phyloP scores from a whole-genome alignment of 257 asterid genomes.

The Penstemon davidsonii region DNA sequence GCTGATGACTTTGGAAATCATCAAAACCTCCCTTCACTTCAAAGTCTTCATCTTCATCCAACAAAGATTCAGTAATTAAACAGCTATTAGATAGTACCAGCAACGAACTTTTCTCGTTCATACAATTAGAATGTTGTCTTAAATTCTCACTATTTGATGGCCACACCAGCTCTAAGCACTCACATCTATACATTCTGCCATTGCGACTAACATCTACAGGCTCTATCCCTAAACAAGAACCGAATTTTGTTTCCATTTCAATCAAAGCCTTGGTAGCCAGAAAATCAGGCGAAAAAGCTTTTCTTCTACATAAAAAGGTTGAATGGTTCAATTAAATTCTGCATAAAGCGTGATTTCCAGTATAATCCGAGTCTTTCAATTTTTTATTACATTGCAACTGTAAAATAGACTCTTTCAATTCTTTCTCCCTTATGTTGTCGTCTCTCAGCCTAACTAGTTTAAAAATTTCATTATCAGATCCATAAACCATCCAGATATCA shows the following conservation, averaged over 20 bases:
- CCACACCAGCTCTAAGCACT: conserved; percentile 83
- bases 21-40: no score
- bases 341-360: conserved; percentile 41
- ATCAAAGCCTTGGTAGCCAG: conserved; percentile 60
- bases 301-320: conserved; percentile 24
- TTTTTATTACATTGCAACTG: conserved; percentile 52
- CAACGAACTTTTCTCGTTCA: conserved; percentile 32
- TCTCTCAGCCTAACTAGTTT: conserved; percentile 73
- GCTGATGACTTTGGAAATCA: no score
- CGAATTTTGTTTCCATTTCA: conserved; percentile 52
- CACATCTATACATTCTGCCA: conserved; percentile 62
- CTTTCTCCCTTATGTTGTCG: conserved; percentile 63
- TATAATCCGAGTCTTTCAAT: conserved; percentile 38
- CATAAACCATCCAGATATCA: conserved; percentile 68
- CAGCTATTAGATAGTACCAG: conserved; percentile 43
- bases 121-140: conserved; percentile 41
- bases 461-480: conserved; percentile 59
- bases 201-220: conserved; percentile 29
- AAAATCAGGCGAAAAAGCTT: conserved; percentile 33
- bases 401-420: conserved; percentile 65
- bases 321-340: conserved; percentile 26
- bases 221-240: conserved; percentile 45
- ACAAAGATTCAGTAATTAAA: conserved; percentile 54
- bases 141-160: conserved; percentile 47
- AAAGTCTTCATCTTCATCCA: no score